phyloP scores from a whole-genome alignment of 306 rosid species.

The Corylus americana region DNA sequence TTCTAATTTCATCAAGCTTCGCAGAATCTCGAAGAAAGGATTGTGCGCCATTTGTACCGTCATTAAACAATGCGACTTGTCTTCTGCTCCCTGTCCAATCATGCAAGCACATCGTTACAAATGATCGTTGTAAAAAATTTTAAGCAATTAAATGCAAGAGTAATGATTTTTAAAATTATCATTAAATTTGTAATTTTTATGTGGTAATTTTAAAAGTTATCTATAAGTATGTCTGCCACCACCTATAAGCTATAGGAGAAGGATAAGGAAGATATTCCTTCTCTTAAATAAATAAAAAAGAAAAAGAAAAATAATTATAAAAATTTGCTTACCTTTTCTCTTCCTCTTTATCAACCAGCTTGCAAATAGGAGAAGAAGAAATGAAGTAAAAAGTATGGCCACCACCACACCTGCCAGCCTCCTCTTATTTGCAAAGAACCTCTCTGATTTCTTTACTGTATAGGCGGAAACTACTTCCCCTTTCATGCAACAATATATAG shows the following conservation, averaged over 20 bases:
- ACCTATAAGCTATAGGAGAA: too few species aligned
- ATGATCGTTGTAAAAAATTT: background rate
- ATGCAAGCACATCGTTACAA: background rate
- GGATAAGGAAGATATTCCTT: background rate
- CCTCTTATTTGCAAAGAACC: background rate
- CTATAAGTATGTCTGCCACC: too few species aligned
- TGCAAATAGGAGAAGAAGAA: background rate
- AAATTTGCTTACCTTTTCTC: background rate
- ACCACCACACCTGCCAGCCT: background rate
- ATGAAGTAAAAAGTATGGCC: background rate
- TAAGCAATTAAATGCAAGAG: background rate
- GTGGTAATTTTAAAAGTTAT: background rate
- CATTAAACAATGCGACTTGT: background rate
- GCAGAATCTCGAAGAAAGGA: background rate
- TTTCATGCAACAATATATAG: background rate
- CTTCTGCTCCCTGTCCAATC: slow-evolving; percentile 2
- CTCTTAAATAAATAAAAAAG: too few species aligned
- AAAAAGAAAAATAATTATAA: background rate
- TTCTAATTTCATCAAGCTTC: slow-evolving; percentile 2
- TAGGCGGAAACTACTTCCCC: background rate
- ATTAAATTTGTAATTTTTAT: too few species aligned
- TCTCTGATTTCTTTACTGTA: background rate
- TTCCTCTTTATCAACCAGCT: background rate
- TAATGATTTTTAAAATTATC: too few species aligned
- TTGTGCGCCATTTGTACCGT: background rate